Evolutionary conservation across 148 eudicot species (phyloP).

Genomic region (Fagopyrum homotropicum): DNA sequence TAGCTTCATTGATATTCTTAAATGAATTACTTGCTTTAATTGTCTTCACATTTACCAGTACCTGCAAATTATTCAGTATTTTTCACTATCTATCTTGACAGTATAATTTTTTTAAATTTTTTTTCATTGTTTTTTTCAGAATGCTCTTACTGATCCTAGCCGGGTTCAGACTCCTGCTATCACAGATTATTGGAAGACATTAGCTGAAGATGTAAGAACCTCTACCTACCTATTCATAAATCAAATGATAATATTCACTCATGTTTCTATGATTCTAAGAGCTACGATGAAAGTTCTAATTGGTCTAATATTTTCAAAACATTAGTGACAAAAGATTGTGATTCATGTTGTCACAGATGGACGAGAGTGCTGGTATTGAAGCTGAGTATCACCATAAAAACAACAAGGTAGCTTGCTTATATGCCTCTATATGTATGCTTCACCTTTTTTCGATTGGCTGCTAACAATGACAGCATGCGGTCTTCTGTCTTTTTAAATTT

Average conservation of each 20-base stretch:
- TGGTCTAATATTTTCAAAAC: background rate
- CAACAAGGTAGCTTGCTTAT: conserved; percentile 50
- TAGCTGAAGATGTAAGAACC: conserved; percentile 86
- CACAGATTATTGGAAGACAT: conserved; percentile 81
- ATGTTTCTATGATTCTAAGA: background rate
- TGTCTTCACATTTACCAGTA: background rate
- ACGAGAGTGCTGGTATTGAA: conserved; percentile 86
- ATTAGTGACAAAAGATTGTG: background rate
- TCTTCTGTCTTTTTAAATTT: background rate
- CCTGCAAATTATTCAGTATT: background rate
- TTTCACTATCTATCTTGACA: conserved; percentile 11
- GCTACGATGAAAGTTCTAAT: background rate
- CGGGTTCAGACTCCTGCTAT: conserved; percentile 77
- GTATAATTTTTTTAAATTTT: conserved; percentile 15
- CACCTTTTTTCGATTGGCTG: background rate
- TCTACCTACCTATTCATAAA: conserved; percentile 10
- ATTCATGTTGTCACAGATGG: conserved; percentile 61
- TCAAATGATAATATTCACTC: background rate
- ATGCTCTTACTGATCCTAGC: conserved; percentile 85
- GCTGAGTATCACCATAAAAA: conserved; percentile 96
- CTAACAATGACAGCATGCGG: background rate
- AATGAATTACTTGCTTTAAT: background rate
- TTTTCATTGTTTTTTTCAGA: conserved; percentile 32
- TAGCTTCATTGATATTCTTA: background rate
- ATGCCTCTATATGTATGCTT: background rate